phyloP scores from a whole-genome alignment of 2,329 filamentous ascomycete genomes.

The Colletotrichum horii region DNA sequence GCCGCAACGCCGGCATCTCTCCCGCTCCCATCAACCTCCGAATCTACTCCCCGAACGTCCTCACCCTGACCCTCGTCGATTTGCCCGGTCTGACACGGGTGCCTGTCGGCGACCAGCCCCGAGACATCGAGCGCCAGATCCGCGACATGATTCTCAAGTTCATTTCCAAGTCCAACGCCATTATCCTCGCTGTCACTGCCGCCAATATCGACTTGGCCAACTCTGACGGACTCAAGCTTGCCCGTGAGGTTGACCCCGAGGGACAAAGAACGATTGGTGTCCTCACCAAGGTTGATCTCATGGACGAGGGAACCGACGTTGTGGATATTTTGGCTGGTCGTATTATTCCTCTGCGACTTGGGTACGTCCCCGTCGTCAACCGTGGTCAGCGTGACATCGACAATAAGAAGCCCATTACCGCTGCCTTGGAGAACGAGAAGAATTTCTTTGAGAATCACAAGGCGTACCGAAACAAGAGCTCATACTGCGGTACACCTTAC shows the following conservation, averaged over 20 bases:
- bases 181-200: slow-evolving; percentile 94
- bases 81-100: slow-evolving; percentile 96
- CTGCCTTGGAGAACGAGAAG: slow-evolving; percentile 91
- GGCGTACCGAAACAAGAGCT: slow-evolving; percentile 97
- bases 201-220: slow-evolving; percentile 99
- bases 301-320: slow-evolving; percentile 98
- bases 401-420: slow-evolving; percentile 93
- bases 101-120: slow-evolving; percentile 92
- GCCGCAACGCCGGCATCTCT: slow-evolving; percentile 94
- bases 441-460: slow-evolving; percentile 99
- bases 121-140: slow-evolving; percentile 96
- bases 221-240: slow-evolving; percentile 95
- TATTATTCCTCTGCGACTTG: slow-evolving; percentile 92
- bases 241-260: slow-evolving; percentile 94
- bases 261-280: slow-evolving; percentile 98
- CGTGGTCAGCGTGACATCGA: slow-evolving; percentile 97
- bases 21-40: slow-evolving; percentile 96
- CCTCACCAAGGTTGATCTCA: slow-evolving; percentile 96
- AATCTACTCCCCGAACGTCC: slow-evolving; percentile 97
- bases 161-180: slow-evolving; percentile 97
- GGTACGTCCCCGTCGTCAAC: slow-evolving; percentile 98
- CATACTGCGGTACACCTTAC: slow-evolving; percentile 98
- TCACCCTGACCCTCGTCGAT: slow-evolving; percentile 96
- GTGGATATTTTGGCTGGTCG: slow-evolving; percentile 97
- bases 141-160: slow-evolving; percentile 98